Conservation (phyloP, 2,329 filamentous ascomycete genomes). For the Daldinia sp. region DNA sequence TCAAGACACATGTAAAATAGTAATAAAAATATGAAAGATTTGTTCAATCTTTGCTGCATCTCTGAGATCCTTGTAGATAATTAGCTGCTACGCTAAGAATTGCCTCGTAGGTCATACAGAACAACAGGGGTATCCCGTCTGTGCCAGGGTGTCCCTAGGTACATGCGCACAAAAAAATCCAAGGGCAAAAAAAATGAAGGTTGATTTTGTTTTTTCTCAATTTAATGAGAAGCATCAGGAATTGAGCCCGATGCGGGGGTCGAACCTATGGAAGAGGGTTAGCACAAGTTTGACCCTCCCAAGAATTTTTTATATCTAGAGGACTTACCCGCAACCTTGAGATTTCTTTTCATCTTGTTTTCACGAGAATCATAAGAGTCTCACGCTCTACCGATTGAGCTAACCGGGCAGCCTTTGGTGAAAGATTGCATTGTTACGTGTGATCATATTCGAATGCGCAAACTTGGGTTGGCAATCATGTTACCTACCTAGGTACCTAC, state of each 20-base stretch:
- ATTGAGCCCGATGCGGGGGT: conserved; percentile 62
- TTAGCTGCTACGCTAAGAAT: not conserved
- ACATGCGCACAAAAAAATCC: not conserved
- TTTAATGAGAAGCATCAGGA: conserved; percentile 50
- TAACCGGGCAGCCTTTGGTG: conserved; percentile 61
- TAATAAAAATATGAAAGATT: too few relatives aligned
- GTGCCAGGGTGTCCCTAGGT: not conserved
- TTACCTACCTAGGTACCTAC: too few relatives aligned
- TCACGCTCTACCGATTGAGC: conserved; percentile 80
- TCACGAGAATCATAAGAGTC: conserved; percentile 64
- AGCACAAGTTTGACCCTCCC: not conserved
- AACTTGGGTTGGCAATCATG: not conserved
- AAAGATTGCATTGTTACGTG: not conserved
- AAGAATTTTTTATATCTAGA: not conserved
- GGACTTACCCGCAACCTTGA: conserved; percentile 11
- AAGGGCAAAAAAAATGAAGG: not conserved
- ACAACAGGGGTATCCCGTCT: not conserved
- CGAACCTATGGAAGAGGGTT: conserved; percentile 45
- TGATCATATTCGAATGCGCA: not conserved
- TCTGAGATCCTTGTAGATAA: too few relatives aligned
- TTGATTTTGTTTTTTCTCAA: conserved; percentile 8
- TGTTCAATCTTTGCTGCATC: too few relatives aligned
- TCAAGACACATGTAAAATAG: too few relatives aligned
- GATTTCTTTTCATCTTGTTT: not conserved
- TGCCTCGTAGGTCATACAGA: not conserved